These are phyloP conservation scores for Lolium rigidum DNA, from an alignment of 176 grass and related monocot genomes.

Conservation along the genomic window DNA sequence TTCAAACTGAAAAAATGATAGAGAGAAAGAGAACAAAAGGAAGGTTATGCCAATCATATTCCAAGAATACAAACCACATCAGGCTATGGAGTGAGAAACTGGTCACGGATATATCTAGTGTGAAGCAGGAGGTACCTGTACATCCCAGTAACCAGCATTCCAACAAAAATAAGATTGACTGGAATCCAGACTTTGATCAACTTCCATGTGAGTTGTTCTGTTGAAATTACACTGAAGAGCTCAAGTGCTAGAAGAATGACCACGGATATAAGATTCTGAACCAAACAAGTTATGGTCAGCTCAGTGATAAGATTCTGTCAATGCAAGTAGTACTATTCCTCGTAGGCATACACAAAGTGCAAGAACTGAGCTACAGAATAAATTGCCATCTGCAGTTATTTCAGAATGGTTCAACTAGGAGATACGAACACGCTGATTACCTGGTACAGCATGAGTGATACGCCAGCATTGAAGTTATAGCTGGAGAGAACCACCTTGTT, in stretches of 20 bases:
- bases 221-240: constrained; percentile 65
- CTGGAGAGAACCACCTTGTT: constrained; percentile 88
- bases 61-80: neutral
- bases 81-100: neutral
- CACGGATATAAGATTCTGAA: constrained; percentile 81
- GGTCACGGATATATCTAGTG: neutral
- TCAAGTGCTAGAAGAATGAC: constrained; percentile 61
- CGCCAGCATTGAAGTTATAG: constrained; percentile 74
- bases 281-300: constrained; percentile 40
- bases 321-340: neutral
- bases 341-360: neutral
- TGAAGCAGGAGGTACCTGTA: constrained; percentile 60
- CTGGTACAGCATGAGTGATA: constrained; percentile 86
- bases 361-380: neutral
- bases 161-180: constrained; percentile 86
- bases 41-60: neutral
- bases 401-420: neutral
- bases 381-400: neutral
- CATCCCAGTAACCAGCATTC: constrained; percentile 88
- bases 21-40: neutral
- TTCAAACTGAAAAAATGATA: constrained; percentile 67
- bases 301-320: neutral
- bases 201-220: constrained; percentile 81
- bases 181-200: constrained; percentile 84
- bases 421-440: constrained; percentile 24